phyloP scores from a whole-genome alignment of 305 asterid species.

The Ajuga reptans region DNA sequence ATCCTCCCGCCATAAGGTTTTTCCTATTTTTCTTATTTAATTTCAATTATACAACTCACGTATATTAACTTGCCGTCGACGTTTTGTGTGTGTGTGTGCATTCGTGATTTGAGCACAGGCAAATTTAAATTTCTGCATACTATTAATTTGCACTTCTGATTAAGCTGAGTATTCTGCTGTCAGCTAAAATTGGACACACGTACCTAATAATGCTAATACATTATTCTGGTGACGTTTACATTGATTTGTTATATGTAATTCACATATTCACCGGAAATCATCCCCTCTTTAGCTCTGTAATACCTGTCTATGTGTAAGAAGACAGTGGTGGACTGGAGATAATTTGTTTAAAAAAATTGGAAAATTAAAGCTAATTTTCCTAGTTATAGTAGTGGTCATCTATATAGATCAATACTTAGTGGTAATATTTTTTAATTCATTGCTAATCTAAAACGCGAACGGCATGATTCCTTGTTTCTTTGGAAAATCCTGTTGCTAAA shows the following conservation, averaged over 20 bases:
- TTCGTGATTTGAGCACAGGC: neutral
- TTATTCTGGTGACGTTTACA: neutral
- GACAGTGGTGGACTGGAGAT: neutral
- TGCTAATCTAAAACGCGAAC: neutral
- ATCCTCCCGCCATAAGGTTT: constrained; percentile 47
- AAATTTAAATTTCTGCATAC: neutral
- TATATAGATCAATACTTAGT: neutral
- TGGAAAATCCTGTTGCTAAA: neutral
- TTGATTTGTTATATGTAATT: constrained; percentile 8
- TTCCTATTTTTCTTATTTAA: neutral
- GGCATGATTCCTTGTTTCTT: neutral
- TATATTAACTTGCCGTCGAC: neutral
- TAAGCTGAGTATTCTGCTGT: constrained; percentile 8
- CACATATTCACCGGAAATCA: neutral
- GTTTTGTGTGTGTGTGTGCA: neutral
- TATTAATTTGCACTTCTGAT: neutral
- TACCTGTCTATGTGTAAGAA: neutral
- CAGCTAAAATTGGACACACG: neutral
- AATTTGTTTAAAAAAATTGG: neutral
- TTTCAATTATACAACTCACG: neutral
- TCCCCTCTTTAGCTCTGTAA: neutral
- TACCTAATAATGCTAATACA: neutral
- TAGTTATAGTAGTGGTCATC: neutral
- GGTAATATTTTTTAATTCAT: neutral
- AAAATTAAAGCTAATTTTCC: neutral